phyloP scores from a whole-genome alignment of 495 filamentous ascomycete genomes.

The Tuber magnatum region DNA sequence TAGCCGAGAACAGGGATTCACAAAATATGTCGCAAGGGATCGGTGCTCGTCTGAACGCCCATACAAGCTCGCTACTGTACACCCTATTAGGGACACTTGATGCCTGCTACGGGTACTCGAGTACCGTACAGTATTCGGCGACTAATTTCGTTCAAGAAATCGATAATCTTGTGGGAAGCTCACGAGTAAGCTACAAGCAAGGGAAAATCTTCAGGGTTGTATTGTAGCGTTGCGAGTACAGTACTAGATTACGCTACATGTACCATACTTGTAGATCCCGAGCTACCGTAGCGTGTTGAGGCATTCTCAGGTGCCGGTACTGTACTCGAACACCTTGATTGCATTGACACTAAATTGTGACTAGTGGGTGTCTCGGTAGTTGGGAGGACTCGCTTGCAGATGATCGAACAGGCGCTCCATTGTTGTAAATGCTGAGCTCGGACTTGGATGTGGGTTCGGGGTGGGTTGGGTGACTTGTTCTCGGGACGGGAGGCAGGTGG shows the following conservation, averaged over 20 bases:
- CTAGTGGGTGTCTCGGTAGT: background rate
- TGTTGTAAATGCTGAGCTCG: background rate
- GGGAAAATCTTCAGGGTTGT: background rate
- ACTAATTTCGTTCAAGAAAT: background rate
- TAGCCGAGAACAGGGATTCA: too few species aligned
- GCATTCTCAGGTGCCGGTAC: too few species aligned
- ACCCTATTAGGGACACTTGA: too few species aligned
- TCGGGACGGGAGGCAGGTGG: background rate
- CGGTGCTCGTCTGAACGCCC: too few species aligned
- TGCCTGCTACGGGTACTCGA: too few species aligned
- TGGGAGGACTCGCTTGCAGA: background rate
- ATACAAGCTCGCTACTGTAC: too few species aligned
- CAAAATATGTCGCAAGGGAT: too few species aligned
- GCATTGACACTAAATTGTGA: too few species aligned
- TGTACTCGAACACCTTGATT: too few species aligned
- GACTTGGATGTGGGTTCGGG: background rate
- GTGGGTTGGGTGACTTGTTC: background rate
- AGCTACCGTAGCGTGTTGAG: background rate
- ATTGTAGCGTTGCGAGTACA: background rate
- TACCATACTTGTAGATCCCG: too few species aligned
- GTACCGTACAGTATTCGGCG: background rate
- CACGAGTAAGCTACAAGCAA: background rate
- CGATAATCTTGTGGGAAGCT: background rate
- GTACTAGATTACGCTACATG: background rate
- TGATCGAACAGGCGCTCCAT: background rate